Conservation (phyloP, 805 yeast genomes). For the Yamadazyma philogaea region DNA sequence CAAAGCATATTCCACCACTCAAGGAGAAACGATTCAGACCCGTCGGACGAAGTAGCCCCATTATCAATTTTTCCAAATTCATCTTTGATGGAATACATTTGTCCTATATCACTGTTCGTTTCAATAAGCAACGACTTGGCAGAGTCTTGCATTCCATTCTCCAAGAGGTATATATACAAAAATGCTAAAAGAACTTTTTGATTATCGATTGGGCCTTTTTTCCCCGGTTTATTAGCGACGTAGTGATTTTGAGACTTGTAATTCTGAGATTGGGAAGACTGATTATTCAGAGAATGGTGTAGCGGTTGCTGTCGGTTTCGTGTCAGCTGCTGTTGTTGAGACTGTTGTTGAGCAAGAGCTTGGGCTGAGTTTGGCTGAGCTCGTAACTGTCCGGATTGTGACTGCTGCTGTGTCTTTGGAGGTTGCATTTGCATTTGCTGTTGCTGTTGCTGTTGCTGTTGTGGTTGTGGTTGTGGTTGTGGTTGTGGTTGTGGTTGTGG, state of each 20-base stretch:
- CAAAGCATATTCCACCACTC: conserved; percentile 59
- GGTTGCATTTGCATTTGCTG: background rate
- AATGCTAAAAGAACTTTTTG: conserved; percentile 51
- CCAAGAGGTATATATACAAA: conserved; percentile 47
- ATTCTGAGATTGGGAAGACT: background rate
- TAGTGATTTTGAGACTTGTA: background rate
- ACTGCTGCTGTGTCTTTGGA: background rate
- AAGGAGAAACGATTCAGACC: conserved; percentile 44
- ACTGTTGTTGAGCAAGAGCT: background rate
- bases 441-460: background rate
- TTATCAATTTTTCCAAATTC: conserved; percentile 16
- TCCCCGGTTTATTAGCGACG: background rate
- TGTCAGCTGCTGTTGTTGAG: background rate
- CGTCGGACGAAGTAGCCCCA: conserved; percentile 29
- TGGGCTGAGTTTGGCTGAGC: background rate
- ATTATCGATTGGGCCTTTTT: conserved; percentile 2
- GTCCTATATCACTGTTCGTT: conserved; percentile 11
- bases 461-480: conserved; percentile 1
- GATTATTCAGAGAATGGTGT: background rate
- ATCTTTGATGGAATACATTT: conserved; percentile 11
- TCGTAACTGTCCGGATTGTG: background rate
- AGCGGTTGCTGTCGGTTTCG: conserved; percentile 1
- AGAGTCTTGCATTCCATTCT: conserved; percentile 47
- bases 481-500: background rate
- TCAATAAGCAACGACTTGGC: conserved; percentile 43